Evolutionary conservation across 768 basidiomycete species (phyloP), one percentile per base, ranked within the genome.

Genomic region (Dacryopinax primogenitus): DNA sequence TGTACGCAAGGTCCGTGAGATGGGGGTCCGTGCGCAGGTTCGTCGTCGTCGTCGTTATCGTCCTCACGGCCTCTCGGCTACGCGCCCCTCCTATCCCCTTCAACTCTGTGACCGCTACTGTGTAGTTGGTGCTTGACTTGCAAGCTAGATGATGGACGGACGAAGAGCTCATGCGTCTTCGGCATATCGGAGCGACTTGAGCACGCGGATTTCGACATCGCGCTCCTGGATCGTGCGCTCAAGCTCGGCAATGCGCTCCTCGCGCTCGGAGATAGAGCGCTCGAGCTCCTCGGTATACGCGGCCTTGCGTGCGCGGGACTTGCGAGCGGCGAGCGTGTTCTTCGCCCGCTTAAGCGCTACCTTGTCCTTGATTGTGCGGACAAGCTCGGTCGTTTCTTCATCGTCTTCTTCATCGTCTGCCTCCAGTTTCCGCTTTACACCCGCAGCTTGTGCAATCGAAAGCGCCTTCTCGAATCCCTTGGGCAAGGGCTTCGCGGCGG

Each of bases 401-500:
- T 58, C 51, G 51, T 58, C 51, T 58, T 58, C 51, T 32, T 58
- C 51, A 23, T 28, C 51, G 13, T 58, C 51, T 7, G 51, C 51
- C 30, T 58, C 51, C 26, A 58, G 36, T 13, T 64, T 63, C 39
- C 63, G 62, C 34, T 36, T 28, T 18, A 35, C 37, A 39, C 63
- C 47, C 2, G 16, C 34, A 18, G 64, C 45, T 21, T 30, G 4
- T 35, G 34, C 39, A 26, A 26, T 16, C 13, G 28, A 36, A 36
- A 63, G 34, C n/a, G 23, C 9, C 3, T 21, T 13, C 12, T 23
- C 30, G 32, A 67, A 13, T 4, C 30, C 45, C 39, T 65, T 61
- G 61, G 67, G 67, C 18, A 67, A 32, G 7, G 65, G 62, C 47
- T 67, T 67, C 18, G 7, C 16, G 62, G 67, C 65, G 33, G 67